Conservation (phyloP, 2,329 filamentous ascomycete genomes). For the Calonectria leucothoes region DNA sequence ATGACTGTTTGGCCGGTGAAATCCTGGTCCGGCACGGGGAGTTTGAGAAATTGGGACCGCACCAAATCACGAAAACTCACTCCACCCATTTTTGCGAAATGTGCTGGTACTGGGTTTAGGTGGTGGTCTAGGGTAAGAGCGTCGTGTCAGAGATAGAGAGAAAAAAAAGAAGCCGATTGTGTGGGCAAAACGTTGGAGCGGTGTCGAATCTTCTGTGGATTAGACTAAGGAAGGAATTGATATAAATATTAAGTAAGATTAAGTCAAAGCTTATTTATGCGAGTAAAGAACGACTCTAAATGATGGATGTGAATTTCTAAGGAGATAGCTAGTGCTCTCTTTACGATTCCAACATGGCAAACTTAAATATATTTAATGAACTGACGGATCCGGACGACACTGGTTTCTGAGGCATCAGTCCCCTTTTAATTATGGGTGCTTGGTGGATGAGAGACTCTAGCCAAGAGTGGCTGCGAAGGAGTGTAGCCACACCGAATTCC, state of each 20-base stretch:
- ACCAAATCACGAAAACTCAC: neutral
- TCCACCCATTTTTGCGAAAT: neutral
- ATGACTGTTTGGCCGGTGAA: neutral
- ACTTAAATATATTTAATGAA: slow-evolving; percentile 1
- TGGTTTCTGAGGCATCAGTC: neutral
- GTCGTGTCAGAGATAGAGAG: neutral
- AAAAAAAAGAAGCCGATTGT: neutral
- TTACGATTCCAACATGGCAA: neutral
- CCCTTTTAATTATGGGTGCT: neutral
- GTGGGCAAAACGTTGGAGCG: neutral
- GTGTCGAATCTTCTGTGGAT: neutral
- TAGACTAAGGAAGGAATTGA: neutral
- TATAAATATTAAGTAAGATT: slow-evolving; percentile 8
- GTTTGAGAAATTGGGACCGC: neutral
- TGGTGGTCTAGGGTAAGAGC: neutral
- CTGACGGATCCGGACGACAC: neutral
- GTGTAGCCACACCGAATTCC: neutral
- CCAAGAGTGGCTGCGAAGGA: neutral
- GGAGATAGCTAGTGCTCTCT: neutral
- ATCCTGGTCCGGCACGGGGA: neutral
- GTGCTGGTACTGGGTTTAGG: neutral
- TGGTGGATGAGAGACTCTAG: neutral
- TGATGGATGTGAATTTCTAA: neutral
- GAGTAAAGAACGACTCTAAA: neutral
- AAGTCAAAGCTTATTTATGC: slow-evolving; percentile 4